Evolutionary conservation across 768 basidiomycete species (phyloP), one percentile per base, ranked within the genome.

Genomic region (Artomyces pyxidatus): DNA sequence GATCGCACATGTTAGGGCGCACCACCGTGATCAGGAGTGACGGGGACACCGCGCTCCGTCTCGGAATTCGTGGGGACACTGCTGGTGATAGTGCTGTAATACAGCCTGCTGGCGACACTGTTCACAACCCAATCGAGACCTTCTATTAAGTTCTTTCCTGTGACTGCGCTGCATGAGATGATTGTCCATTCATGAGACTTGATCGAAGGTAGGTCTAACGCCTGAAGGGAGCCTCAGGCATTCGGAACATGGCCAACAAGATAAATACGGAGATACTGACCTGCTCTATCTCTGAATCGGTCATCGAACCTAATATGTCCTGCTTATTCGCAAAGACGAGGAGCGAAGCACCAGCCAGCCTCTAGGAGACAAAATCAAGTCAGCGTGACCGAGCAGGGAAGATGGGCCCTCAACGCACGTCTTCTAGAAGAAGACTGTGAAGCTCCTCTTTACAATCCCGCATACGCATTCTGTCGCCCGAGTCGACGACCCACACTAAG

Each of bases 401-500:
- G 21, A 37, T 42, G 22, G 48, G 47, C 42, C 53, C 39, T 47
- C 38, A 37, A 32, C 32, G 61, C 68, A 97, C 95, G 67, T 98
- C 94, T 75, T 98, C 94, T 17, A 82, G 78, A 46, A 98, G 73
- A 41, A 99, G 75, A 58, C 75, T 83, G 57, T 86, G 83, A 19
- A 98, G 74, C 67, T 99, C 96, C 42, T 81, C 71, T 61, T 77
- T 85, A 68, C 95, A 98, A 64, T 98, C 94, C 42, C 72, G 68
- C 77, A 96, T 89, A 53, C 96, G 78, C 71, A 91, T 74, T 37
- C 88, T 77, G 68, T 98, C 95, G 30, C 86, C 79, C 0, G 93
- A 95, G 70, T 99, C 96, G 37, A 99, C 94, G 16, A 99, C 95
- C 96, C 96, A 99, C 28, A 98, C 92, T 38, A 99, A 74, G 6